These are phyloP conservation scores for Petunia secreta DNA, from an alignment of 257 asterid genomes.

Conservation along the genomic window DNA sequence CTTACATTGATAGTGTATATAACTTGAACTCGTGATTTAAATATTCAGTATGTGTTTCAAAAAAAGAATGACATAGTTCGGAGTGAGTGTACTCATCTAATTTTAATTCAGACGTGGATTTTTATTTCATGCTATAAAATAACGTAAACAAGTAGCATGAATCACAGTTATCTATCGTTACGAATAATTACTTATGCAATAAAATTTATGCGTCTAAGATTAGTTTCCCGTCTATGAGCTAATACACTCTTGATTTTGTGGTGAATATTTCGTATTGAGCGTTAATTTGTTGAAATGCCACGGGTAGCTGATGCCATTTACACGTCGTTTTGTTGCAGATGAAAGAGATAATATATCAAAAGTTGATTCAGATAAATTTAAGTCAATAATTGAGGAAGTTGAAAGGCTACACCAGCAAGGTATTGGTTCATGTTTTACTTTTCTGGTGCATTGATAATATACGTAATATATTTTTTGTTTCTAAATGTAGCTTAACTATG, in stretches of 20 bases:
- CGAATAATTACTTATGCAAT: not conserved
- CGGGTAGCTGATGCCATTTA: not conserved
- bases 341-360: conserved; percentile 75
- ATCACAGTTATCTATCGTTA: not conserved
- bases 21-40: not conserved
- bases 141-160: not conserved
- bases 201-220: not conserved
- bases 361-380: conserved; percentile 67
- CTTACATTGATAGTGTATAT: too few species aligned
- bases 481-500: conserved; percentile 17
- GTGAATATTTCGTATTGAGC: not conserved
- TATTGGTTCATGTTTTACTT: conserved; percentile 34
- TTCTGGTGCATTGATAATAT: conserved; percentile 14
- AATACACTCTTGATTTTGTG: not conserved
- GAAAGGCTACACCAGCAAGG: conserved; percentile 84
- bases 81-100: not conserved
- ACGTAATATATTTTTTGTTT: not conserved
- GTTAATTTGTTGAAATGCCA: not conserved
- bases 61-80: too few species aligned
- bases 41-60: not conserved
- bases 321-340: conserved; percentile 51
- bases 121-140: not conserved
- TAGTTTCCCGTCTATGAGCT: not conserved
- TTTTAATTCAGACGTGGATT: not conserved
- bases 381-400: conserved; percentile 71